These are phyloP conservation scores for Thelephora ganbajun DNA, from an alignment of 768 basidiomycete genomes.

Conservation along the genomic window DNA sequence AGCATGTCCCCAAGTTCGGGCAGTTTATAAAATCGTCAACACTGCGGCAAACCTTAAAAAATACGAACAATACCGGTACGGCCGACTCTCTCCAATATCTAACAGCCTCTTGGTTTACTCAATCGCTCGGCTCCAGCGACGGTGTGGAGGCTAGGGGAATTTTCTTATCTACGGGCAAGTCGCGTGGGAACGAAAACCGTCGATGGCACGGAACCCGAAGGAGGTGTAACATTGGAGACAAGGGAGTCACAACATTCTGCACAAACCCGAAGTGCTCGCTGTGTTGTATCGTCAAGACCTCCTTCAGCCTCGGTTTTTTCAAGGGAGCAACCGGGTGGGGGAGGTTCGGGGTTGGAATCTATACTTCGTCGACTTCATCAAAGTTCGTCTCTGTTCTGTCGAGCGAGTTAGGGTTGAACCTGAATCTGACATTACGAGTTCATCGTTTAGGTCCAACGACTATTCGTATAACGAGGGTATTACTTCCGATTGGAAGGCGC, in stretches of 20 bases:
- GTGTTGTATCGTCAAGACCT: conserved; percentile 49
- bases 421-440: neutral
- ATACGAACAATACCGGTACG: conserved; percentile 51
- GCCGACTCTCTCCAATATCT: neutral
- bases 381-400: conserved; percentile 66
- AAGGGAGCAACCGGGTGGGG: conserved; percentile 48
- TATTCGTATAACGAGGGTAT: conserved; percentile 46
- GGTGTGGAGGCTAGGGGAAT: conserved; percentile 47
- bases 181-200: conserved; percentile 57
- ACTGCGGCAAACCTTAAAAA: conserved; percentile 32
- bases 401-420: conserved; percentile 10
- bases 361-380: too few species aligned
- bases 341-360: conserved; percentile 46
- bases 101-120: neutral
- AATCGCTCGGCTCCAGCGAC: conserved; percentile 21
- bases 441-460: conserved; percentile 41
- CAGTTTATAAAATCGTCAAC: conserved; percentile 50
- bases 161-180: conserved; percentile 37
- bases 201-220: conserved; percentile 65
- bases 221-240: conserved; percentile 50
- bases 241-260: conserved; percentile 40
- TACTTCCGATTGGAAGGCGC: conserved; percentile 31
- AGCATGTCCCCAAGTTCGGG: conserved; percentile 33
- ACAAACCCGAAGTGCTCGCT: conserved; percentile 41
- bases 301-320: conserved; percentile 46